Conservation (phyloP, 768 basidiomycete genomes). For the Hericium coralloides region DNA sequence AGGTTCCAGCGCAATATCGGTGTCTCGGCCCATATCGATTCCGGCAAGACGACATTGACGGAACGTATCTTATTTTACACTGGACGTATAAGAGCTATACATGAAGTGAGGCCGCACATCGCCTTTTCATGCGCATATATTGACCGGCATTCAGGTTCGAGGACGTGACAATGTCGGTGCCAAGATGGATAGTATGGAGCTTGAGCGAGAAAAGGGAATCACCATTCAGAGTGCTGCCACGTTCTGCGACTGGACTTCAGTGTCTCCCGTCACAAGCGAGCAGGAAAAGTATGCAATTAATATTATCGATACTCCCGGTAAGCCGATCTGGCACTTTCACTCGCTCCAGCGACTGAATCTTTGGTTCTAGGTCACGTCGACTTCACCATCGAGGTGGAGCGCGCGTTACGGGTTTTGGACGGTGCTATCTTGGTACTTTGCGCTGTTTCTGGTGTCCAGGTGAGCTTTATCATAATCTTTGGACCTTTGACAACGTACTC, state of each 20-base stretch:
- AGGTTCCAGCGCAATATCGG: conserved; percentile 88
- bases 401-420: conserved; percentile 91
- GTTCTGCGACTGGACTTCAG: conserved; percentile 92
- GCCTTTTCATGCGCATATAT: conserved; percentile 2
- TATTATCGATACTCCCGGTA: conserved; percentile 97
- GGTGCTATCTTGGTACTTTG: conserved; percentile 95
- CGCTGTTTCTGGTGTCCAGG: conserved; percentile 95
- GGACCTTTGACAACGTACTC: not conserved
- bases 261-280: conserved; percentile 46
- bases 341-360: not conserved
- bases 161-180: conserved; percentile 95
- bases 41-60: conserved; percentile 96
- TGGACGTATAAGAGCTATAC: conserved; percentile 90
- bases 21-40: conserved; percentile 91
- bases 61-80: conserved; percentile 96
- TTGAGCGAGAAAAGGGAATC: conserved; percentile 98
- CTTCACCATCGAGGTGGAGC: conserved; percentile 98
- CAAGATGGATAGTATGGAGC: conserved; percentile 99
- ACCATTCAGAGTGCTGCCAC: conserved; percentile 99
- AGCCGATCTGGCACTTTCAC: conserved; percentile 8
- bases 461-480: conserved; percentile 21
- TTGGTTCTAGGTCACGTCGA: conserved; percentile 80
- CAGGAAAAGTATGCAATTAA: conserved; percentile 89
- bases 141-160: conserved; percentile 50
- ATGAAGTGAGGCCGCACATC: conserved; percentile 54